Conservation (phyloP, 1,284 basidiomycete species). For the Ganoderma boninense region DNA sequence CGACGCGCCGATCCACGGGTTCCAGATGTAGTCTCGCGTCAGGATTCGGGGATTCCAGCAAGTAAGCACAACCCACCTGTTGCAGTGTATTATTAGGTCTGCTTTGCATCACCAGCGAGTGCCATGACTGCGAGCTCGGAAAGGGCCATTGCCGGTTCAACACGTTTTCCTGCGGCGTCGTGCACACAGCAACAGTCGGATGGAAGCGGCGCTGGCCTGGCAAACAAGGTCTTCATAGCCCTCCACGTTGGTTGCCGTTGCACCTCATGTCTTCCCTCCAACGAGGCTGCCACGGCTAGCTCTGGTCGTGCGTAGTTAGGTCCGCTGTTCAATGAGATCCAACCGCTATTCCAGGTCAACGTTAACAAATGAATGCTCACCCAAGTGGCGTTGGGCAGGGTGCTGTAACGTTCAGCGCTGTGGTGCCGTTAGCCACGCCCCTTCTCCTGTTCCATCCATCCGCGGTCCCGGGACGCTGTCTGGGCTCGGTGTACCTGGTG, state of each 20-base stretch:
- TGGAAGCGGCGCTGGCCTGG: neutral
- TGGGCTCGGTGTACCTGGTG: slow-evolving; percentile 10
- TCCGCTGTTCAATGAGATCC: neutral
- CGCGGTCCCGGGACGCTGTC: neutral
- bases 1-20: neutral
- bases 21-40: neutral
- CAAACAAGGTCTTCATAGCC: slow-evolving; percentile 4
- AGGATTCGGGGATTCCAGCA: neutral
- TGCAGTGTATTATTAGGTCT: neutral
- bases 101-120: neutral
- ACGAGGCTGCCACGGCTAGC: neutral
- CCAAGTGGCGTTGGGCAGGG: neutral
- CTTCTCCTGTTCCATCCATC: neutral
- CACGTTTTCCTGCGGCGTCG: slow-evolving; percentile 2
- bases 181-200: neutral
- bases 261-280: neutral
- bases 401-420: slow-evolving; percentile 5
- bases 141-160: neutral
- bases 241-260: slow-evolving; percentile 8
- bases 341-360: neutral
- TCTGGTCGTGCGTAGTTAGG: slow-evolving; percentile 5
- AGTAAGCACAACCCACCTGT: neutral
- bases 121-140: neutral
- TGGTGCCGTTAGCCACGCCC: neutral
- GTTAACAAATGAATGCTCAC: slow-evolving; percentile 7